Conservation (phyloP, 441 rosid species). For the Populus trichocarpa region DNA sequence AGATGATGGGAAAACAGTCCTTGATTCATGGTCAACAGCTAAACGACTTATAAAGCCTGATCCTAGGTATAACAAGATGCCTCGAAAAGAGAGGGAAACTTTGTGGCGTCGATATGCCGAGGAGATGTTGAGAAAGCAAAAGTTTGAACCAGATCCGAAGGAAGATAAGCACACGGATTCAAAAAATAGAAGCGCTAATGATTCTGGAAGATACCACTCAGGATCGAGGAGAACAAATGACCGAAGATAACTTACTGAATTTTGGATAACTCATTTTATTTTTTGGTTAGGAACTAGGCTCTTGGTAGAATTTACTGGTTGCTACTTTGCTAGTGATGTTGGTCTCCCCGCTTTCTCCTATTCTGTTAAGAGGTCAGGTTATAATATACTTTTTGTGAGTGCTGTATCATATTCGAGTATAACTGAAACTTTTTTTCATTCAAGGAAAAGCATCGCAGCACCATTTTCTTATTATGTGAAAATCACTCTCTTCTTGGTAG, state of each 20-base stretch:
- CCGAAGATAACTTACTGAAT: conserved; percentile 8
- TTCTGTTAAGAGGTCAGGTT: not conserved
- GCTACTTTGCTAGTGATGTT: not conserved
- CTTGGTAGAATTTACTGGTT: not conserved
- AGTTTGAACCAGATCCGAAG: conserved; percentile 36
- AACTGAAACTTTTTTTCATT: not conserved
- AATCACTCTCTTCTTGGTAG: not conserved
- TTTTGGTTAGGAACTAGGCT: conserved; percentile 4
- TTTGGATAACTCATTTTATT: not conserved
- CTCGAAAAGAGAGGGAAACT: conserved; percentile 76
- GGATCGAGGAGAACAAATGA: conserved; percentile 46
- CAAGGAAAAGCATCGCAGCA: not conserved
- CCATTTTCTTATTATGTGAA: not conserved
- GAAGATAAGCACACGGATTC: conserved; percentile 49
- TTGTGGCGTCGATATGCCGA: conserved; percentile 78
- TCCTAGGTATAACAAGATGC: conserved; percentile 82
- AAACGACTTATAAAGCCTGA: conserved; percentile 75
- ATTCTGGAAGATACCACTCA: conserved; percentile 33
- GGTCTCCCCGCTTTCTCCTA: not conserved
- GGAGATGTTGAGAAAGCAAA: conserved; percentile 59
- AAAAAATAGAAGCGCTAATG: conserved; percentile 44
- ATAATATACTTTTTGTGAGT: not conserved
- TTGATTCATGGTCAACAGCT: conserved; percentile 94
- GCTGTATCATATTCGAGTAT: not conserved
- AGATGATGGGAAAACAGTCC: conserved; percentile 72